Conservation (phyloP, 1,139 yeast genomes). For the Pichia sp. region DNA sequence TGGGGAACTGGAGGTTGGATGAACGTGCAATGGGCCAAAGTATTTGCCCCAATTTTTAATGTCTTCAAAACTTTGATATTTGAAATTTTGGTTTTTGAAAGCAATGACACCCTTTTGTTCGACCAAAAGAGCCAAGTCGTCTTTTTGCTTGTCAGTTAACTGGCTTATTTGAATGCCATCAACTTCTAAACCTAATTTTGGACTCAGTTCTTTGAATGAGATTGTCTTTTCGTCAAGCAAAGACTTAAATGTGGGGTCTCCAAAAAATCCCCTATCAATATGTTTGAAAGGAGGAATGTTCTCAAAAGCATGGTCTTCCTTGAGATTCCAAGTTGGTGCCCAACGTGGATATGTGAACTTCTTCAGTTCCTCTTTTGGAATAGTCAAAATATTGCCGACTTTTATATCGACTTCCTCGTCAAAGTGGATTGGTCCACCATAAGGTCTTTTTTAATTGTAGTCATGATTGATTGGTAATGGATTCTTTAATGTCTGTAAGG, state of each 20-base stretch:
- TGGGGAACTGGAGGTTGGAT: slow-evolving; percentile 27
- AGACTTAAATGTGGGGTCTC: too few species aligned
- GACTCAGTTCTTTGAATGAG: too few species aligned
- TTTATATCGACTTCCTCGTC: slow-evolving; percentile 6
- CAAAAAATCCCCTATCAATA: slow-evolving; percentile 8
- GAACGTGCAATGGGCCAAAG: too few species aligned
- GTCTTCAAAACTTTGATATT: slow-evolving; percentile 29
- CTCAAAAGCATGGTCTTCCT: slow-evolving; percentile 18
- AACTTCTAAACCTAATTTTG: slow-evolving; percentile 47
- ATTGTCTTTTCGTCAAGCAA: too few species aligned
- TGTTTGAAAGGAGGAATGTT: slow-evolving; percentile 36
- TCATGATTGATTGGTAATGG: slow-evolving; percentile 1
- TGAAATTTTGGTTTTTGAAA: slow-evolving; percentile 44
- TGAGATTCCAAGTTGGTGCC: slow-evolving; percentile 40
- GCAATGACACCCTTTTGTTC: slow-evolving; percentile 50
- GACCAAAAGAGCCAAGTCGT: slow-evolving; percentile 2
- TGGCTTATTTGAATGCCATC: not conserved
- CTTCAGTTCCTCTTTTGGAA: slow-evolving; percentile 11
- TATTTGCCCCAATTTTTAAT: too few species aligned
- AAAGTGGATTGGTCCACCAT: slow-evolving; percentile 9
- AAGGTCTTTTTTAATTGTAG: slow-evolving; percentile 5
- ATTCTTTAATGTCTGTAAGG: too few species aligned
- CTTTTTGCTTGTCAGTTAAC: slow-evolving; percentile 1
- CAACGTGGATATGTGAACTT: slow-evolving; percentile 13
- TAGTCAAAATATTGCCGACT: slow-evolving; percentile 9